Base-by-base conservation (phyloP, 495 filamentous ascomycete species). In the Annulohypoxylon maeteangense region DNA sequence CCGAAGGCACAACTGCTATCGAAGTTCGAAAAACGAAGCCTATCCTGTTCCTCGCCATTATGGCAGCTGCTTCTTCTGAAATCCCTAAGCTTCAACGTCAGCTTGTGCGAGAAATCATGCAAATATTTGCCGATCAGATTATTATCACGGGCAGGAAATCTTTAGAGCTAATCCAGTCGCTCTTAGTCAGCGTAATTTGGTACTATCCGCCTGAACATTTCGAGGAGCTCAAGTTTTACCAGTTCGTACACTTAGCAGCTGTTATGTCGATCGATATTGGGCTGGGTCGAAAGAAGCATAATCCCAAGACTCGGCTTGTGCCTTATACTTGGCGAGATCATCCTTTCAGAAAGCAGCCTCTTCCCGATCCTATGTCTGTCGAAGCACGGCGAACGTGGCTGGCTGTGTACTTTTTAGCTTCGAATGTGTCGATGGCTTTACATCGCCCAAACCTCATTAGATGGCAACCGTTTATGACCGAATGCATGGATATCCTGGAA, bases 191-290 rank as follows among this genome's bases (percentile, higher is more conserved):
- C 25, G 87, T 87, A 14, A 84, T 91, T 23, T 97, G 92, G 92
- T 97, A 97, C 71, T 90, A 87, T 69, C 91, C 93, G 16, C 93
- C 94, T 1, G 90, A 94, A 58, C 85, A 90, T 60, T 91, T 89
- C 53, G 93, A 97, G 63, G 92, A 97, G 79, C 85, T 95, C 69
- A 96, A 95, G 74, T 97, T 95, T 75, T 96, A 96, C 78, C 92
- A 95, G 79, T 83, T 96, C 58, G 89, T 92, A 25, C 92, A 97
- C 73, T 87, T 94, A 56, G 92, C 93, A 6, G 91, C 92, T 32
- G 83, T 91, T 38, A 91, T 98, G 88, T 92, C 89, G 11, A 89
- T 98, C 71, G 95, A 99, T 75, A 85, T 98, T 42, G 94, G 94
- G 0, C 85, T 98, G 31, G 90, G 92, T 7, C 86, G 85, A 55